These are phyloP conservation scores for Azolla pinnata DNA, from an alignment of 75 land plant species.

Conservation along the genomic window DNA sequence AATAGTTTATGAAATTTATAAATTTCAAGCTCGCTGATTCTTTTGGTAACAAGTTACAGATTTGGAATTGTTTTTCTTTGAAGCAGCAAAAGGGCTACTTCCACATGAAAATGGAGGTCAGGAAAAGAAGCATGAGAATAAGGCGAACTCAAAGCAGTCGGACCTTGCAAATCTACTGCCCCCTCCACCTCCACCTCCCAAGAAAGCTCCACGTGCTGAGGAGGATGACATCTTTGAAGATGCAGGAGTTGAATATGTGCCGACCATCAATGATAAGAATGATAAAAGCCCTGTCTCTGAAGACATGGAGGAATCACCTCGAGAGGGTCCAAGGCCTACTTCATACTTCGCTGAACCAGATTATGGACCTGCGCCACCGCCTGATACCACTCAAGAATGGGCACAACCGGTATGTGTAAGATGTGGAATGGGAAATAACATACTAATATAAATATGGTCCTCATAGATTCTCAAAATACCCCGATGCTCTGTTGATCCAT, in stretches of 20 bases:
- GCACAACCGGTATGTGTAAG: slow-evolving; percentile 57
- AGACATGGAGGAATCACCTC: slow-evolving; percentile 99
- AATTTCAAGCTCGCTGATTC: too few relatives aligned
- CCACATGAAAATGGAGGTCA: slow-evolving; percentile 40
- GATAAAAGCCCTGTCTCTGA: slow-evolving; percentile 83
- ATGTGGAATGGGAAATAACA: too few relatives aligned
- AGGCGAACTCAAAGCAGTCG: slow-evolving; percentile 26
- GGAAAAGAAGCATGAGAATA: slow-evolving; percentile 30
- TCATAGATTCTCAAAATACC: too few relatives aligned
- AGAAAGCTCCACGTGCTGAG: slow-evolving; percentile 35
- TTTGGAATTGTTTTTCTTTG: too few relatives aligned
- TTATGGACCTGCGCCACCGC: slow-evolving; percentile 81
- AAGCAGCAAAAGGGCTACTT: too few relatives aligned
- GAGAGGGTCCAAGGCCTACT: slow-evolving; percentile 44
- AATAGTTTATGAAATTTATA: too few relatives aligned
- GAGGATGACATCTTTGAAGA: slow-evolving; percentile 95
- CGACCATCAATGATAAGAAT: slow-evolving; percentile 43
- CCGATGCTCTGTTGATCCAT: too few relatives aligned
- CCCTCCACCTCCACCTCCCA: slow-evolving; percentile 58
- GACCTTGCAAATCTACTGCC: slow-evolving; percentile 41
- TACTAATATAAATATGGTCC: too few relatives aligned
- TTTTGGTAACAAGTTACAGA: too few relatives aligned
- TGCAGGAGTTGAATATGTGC: slow-evolving; percentile 65
- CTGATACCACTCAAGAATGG: slow-evolving; percentile 58
- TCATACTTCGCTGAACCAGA: slow-evolving; percentile 72